Evolutionary conservation across 306 rosid genomes (phyloP).

Genomic region (Malus asiatica): DNA sequence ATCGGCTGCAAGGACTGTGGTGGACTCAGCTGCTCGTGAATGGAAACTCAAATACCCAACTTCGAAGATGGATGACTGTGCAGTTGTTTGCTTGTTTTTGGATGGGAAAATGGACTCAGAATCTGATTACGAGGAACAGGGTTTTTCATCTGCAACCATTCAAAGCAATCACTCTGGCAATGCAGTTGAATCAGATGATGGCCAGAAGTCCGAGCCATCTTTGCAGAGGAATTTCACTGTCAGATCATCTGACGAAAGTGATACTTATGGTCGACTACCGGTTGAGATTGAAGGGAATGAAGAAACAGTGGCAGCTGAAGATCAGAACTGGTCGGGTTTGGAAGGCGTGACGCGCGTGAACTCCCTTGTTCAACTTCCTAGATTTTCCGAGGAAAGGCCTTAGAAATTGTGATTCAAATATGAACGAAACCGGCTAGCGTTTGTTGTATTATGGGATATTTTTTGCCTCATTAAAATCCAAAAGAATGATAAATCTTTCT

Average conservation of each 20-base stretch:
- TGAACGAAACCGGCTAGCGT: conserved; percentile 13
- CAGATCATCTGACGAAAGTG: conserved; percentile 73
- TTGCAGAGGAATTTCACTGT: conserved; percentile 74
- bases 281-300: conserved; percentile 39
- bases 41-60: conserved; percentile 93
- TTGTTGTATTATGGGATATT: conserved; percentile 26
- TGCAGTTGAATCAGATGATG: conserved; percentile 76
- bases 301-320: conserved; percentile 52
- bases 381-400: conserved; percentile 77
- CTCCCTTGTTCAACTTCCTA: conserved; percentile 93
- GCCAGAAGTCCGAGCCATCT: conserved; percentile 74
- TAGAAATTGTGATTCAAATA: conserved; percentile 27
- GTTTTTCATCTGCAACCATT: conserved; percentile 81
- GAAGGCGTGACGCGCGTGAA: conserved; percentile 97
- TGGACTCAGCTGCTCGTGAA: conserved; percentile 80
- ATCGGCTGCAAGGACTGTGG: conserved; percentile 67
- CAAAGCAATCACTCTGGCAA: conserved; percentile 84
- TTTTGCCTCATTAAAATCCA: conserved; percentile 23
- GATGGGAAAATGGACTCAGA: conserved; percentile 95
- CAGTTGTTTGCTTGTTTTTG: conserved; percentile 81
- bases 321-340: conserved; percentile 93
- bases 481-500: conserved; percentile 22
- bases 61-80: conserved; percentile 96
- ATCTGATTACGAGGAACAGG: conserved; percentile 80
- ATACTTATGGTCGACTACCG: conserved; percentile 30